Conservation (phyloP, 2,329 filamentous ascomycete species). For the Apiospora rasikravindrae region DNA sequence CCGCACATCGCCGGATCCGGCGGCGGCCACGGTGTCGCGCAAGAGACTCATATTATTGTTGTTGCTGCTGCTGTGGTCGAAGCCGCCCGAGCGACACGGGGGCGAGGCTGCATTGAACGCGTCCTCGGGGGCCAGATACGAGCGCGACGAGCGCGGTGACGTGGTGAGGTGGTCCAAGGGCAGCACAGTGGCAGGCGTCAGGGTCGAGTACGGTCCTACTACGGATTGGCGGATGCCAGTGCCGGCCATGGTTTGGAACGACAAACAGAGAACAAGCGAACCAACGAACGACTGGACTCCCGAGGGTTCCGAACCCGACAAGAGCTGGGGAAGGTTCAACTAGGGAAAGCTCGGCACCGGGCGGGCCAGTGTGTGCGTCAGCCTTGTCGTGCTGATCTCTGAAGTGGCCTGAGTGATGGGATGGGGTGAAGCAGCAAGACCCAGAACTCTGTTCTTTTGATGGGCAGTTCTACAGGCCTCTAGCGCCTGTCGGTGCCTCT, state of each 20-base stretch:
- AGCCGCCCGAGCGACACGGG: constrained; percentile 56
- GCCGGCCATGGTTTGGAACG: neutral
- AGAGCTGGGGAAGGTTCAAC: neutral
- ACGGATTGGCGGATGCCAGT: constrained; percentile 1
- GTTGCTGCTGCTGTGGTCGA: constrained; percentile 34
- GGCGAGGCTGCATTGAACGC: constrained; percentile 72
- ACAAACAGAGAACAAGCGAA: neutral
- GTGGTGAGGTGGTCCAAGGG: constrained; percentile 37
- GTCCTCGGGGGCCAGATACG: constrained; percentile 82
- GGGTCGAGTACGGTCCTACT: neutral
- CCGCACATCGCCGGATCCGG: neutral
- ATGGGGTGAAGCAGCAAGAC: neutral
- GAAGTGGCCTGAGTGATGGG: neutral
- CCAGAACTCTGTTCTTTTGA: neutral
- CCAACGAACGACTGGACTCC: neutral
- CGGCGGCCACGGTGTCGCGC: constrained; percentile 40
- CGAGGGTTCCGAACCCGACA: neutral
- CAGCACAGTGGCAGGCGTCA: constrained; percentile 46
- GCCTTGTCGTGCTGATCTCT: constrained; percentile 7
- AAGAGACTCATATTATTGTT: constrained; percentile 25
- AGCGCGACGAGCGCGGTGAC: constrained; percentile 59
- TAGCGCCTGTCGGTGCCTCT: neutral
- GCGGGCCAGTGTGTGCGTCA: neutral
- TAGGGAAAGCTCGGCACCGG: too few relatives aligned
- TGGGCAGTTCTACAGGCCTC: neutral